A percentile compares a stretch with the other conserved stretches of the same genome.
Conservation (phyloP, 495 filamentous ascomycete species). For the Penicillium arizonense region DNA sequence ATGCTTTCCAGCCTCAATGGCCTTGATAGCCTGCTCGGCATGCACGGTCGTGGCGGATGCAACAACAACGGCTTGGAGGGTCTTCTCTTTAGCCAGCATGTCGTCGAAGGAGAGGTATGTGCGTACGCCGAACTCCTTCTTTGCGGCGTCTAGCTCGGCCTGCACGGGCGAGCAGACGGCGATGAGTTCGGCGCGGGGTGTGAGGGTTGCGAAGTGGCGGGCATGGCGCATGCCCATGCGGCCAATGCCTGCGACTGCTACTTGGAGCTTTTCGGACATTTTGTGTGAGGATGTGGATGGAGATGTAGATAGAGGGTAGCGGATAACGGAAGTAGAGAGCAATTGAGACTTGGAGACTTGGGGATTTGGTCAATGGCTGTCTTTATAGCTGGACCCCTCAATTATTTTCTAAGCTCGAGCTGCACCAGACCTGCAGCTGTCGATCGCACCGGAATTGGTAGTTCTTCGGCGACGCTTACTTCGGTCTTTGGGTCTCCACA, state of each 20-base stretch:
- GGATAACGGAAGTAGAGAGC: background rate
- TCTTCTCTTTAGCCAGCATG: conserved; percentile 41
- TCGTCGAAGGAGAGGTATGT: conserved; percentile 42
- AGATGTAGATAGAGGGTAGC: too few species aligned
- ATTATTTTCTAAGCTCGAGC: too few species aligned
- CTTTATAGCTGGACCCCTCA: too few species aligned
- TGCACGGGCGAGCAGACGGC: conserved; percentile 43
- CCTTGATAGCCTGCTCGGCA: conserved; percentile 48
- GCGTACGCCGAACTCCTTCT: conserved; percentile 28
- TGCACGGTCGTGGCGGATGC: conserved; percentile 47
- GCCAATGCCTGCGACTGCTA: conserved; percentile 49
- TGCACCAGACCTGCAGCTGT: too few species aligned
- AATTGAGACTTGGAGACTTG: background rate
- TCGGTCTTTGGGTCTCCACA: conserved; percentile 5
- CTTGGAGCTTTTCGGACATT: conserved; percentile 41
- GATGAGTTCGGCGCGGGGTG: conserved; percentile 45
- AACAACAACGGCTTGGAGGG: conserved; percentile 48
- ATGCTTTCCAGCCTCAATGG: conserved; percentile 46
- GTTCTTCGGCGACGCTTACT: background rate
- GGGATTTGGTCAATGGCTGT: too few species aligned
- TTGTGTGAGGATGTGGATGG: background rate
- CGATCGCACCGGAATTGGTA: background rate
- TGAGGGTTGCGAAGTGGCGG: conserved; percentile 40
- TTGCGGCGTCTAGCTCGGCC: conserved; percentile 41
- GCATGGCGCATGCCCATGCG: conserved; percentile 53